Evolutionary conservation across 2,329 filamentous ascomycete species (phyloP), one percentile per base, ranked within the genome.

Genomic region (Diaporthe caulivora): DNA sequence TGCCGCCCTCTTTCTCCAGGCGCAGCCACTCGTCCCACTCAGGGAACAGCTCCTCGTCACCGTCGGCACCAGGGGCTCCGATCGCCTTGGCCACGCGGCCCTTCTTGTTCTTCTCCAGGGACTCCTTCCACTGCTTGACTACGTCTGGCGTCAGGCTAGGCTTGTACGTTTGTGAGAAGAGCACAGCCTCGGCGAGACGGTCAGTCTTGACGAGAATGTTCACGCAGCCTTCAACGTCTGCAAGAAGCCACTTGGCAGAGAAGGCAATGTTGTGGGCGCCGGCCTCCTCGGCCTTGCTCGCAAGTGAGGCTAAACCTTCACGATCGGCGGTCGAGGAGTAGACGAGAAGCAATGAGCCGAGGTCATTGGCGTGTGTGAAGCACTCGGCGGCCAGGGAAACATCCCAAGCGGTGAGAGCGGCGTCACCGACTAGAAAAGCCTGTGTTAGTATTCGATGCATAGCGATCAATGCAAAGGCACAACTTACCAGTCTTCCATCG

Each of bases 131-230:
- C 75, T 90, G 84, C 74, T 87, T 87, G 7, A 94, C 95, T 0
- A 95, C 87, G 1, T 87, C 88, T 1, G 88, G 85, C 18, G 94
- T 90, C 37, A 92, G 83, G 76, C 93, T 95, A 0, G 97, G 97
- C 86, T 95, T 97, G 84, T 98, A 99, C 3, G 96, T 99, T 84
- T 98, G 96, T 6, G 95, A 91, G 82, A 98, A 97, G 37, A 99
- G 87, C 0, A 95, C 95, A 0, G 97, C 94, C 84, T 99, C 97
- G 0, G 95, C 92, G 47, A 92, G 85, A 58, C 97, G 90, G 77
- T 92, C 92, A 0, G 96, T 98, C 82, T 92, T 91, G 62, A 91
- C 87, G 15, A 99, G 89, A 9, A 97, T 88, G 72, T 95, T 91
- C 29, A 96, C 91, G 80, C 95, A 98, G 26, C 89, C 93, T 37